Base-by-base conservation (phyloP, 257 asterid species). In the Lithospermum erythrorhizon region DNA sequence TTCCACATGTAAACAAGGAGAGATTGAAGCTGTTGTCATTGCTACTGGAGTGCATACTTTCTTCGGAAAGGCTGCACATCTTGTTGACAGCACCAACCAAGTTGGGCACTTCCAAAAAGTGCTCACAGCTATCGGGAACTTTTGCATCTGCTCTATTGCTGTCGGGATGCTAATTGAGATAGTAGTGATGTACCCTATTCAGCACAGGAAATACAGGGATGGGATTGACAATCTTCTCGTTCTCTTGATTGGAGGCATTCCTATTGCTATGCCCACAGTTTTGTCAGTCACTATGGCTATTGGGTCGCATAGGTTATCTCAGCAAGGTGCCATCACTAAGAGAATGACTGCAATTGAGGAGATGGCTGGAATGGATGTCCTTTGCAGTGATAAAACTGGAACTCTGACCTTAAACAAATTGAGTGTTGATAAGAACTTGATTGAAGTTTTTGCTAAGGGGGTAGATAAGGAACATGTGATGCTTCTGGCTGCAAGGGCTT, bases 341-440 rank as follows among this genome's bases (percentile, higher is more conserved):
- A 88, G 95, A 79, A 90, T 90, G 97, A 90, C 97, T 53, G 96
- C 98, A 45, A 90, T 85, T 65, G 97, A 90, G 81, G 97, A 90
- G 72, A 69, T 90, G 96, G 97, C 96, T 21, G 97, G 97, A 45
- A 90, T 90, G 98, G 96, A 84, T 67, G 98, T 90, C 21, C 78
- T 90, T 69, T 91, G 98, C 73, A 87, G 96, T 75, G 98, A 91
- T 69, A 91, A 88, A 81, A 91, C 98, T 0, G 98, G 98, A 21
- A 91, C 98, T 61, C 73, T 91, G 71, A 91, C 98, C 2, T 80
- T 91, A 11, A 91, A 88, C 68, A 91, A 91, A 74, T 70, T 91
- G 72, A 79, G 84, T 1, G 96, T 91, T 5, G 98, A 91, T 53
- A 91, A 70, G 64, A 76, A 66, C 80, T 75, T 91, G 83, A 79